phyloP scores from a whole-genome alignment of 2,329 filamentous ascomycete genomes.

The Chaetomium strumarium region DNA sequence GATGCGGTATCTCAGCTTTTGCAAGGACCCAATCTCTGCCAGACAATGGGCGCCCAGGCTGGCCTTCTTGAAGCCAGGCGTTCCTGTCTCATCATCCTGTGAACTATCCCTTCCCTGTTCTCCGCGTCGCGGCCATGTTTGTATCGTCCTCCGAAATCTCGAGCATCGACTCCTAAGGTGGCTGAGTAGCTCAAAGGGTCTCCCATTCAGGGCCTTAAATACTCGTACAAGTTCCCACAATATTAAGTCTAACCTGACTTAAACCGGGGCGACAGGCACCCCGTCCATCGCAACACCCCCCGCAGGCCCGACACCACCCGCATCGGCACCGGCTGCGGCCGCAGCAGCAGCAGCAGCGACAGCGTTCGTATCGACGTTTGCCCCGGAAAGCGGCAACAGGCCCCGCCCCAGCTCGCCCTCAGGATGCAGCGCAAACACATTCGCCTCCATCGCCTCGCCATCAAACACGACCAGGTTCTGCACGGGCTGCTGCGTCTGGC shows the following conservation, averaged over 20 bases:
- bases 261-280: not conserved
- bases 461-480: slow-evolving; percentile 95
- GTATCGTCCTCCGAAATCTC: no score
- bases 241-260: not conserved
- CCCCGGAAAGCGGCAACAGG: slow-evolving; percentile 5
- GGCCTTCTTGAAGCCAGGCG: no score
- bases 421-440: slow-evolving; percentile 77
- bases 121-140: no score
- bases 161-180: no score
- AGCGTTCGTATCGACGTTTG: not conserved
- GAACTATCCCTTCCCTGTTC: no score
- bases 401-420: slow-evolving; percentile 46
- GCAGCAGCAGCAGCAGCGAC: not conserved
- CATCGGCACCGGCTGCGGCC: not conserved
- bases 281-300: not conserved
- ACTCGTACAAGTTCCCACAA: no score
- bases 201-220: no score
- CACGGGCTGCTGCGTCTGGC: slow-evolving; percentile 84
- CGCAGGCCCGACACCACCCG: not conserved
- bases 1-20: no score
- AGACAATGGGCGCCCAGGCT: no score
- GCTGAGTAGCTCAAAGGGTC: no score
- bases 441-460: slow-evolving; percentile 70
- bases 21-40: no score
- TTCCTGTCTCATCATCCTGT: no score